Base-by-base conservation (phyloP, 2,329 filamentous ascomycete species). In the Pseudocercospora fuligena region DNA sequence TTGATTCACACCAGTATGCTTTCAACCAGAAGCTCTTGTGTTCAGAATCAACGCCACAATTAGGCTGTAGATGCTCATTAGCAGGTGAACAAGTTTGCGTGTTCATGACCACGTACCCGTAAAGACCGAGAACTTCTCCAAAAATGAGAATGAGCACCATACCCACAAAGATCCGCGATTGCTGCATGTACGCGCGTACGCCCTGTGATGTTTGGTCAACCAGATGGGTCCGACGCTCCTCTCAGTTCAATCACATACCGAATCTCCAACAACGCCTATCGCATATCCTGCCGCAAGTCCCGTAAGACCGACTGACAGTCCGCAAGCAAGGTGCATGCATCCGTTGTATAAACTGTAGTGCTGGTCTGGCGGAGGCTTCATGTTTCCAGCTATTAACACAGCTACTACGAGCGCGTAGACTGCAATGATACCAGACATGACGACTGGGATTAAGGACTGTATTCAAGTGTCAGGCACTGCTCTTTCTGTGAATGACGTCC, bases 101-200 rank as follows among this genome's bases (percentile, higher is more conserved):
- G 27, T 5, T 36, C 56, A 4, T 58, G 56, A 58, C 27, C 31
- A 79, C 90, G 73, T 85, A 97, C 93, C 95, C 95, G 77, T 99
- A 99, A 33, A 99, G 89, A 80, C 95, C 95, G 78, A 99, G 80
- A 19, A 99, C 95, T 85, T 99, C 95, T 65, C 93, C 95, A 78
- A 99, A 99, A 87, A 99, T 99, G 70, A 98, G 87, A 73, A 98
- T 98, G 75, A 99, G 83, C 56, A 99, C 94, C 95, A 98, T 98
- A 80, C 95, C 95, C 59, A 99, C 95, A 75, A 97, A 99, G 72
- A 99, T 91, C 70, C 94, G 88, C 59, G 92, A 96, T 81, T 99
- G 95, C 76, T 93, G 89, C 93, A 99, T 97, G 83, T 96, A 98
- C 65, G 93, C 90, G 74, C 95, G 89, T 61, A 98, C 94, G 68